Conservation (phyloP, 352 stramenopile genomes). For the Halophytophthora batemanensis region DNA sequence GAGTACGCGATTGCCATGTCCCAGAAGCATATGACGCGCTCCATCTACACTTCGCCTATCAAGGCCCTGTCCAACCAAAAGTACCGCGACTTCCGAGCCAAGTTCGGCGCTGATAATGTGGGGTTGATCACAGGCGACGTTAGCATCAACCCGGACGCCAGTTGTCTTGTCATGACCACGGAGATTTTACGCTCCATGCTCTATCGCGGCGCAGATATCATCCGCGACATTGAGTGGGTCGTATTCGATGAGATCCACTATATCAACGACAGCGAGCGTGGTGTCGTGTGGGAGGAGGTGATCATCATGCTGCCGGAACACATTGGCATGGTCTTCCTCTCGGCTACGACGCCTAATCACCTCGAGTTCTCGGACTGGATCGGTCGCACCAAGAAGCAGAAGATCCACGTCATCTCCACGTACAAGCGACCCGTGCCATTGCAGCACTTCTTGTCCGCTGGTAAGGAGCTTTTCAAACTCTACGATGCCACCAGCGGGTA, state of each 20-base stretch:
- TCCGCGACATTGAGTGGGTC: conserved; percentile 98
- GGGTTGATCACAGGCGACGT: conserved; percentile 99
- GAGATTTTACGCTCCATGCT: conserved; percentile 99
- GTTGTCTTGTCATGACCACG: conserved; percentile 97
- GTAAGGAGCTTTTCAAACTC: conserved; percentile 97
- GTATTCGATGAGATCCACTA: conserved; percentile 99
- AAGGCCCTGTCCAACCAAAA: conserved; percentile 99
- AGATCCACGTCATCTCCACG: conserved; percentile 99
- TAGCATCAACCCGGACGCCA: conserved; percentile 98
- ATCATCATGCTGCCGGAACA: conserved; percentile 99
- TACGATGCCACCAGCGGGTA: conserved; percentile 99
- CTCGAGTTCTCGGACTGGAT: conserved; percentile 97
- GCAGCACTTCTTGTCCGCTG: conserved; percentile 98
- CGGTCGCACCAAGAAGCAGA: conserved; percentile 98
- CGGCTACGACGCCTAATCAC: conserved; percentile 98
- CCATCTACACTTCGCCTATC: conserved; percentile 99
- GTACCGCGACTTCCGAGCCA: conserved; percentile 96
- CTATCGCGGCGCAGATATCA: conserved; percentile 97
- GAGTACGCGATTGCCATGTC: conserved; percentile 99
- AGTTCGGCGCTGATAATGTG: conserved; percentile 94
- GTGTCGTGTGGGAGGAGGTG: conserved; percentile 98
- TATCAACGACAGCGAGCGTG: conserved; percentile 98
- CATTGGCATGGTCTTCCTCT: conserved; percentile 99
- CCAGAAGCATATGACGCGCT: conserved; percentile 88
- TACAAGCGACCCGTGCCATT: conserved; percentile 98